A percentile compares a stretch with the other conserved stretches of the same genome.
phyloP scores from a whole-genome alignment of 164 flowering plant genomes.

The Houttuynia cordata region DNA sequence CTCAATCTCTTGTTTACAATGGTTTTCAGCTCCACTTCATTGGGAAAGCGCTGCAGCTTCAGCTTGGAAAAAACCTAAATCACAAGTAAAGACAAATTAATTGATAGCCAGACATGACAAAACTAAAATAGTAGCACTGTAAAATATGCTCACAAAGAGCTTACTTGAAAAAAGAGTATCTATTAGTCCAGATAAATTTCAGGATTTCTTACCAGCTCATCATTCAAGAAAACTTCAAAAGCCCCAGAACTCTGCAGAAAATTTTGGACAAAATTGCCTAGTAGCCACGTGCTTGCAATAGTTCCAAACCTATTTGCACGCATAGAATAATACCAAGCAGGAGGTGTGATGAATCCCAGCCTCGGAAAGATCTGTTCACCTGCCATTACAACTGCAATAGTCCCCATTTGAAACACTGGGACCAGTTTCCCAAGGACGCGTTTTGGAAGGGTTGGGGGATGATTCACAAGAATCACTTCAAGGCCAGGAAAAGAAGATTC shows the following conservation, averaged over 20 bases:
- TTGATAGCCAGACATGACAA: not conserved
- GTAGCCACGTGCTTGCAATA: slow-evolving; percentile 78
- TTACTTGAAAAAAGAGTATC: not conserved
- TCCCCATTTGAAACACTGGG: slow-evolving; percentile 65
- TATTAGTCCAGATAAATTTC: not conserved
- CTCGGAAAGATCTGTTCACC: slow-evolving; percentile 91
- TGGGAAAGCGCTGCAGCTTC: slow-evolving; percentile 58
- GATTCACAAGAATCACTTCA: slow-evolving; percentile 58
- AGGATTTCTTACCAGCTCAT: slow-evolving; percentile 40
- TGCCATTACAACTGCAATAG: slow-evolving; percentile 51
- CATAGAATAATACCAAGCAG: slow-evolving; percentile 69
- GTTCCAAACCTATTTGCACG: slow-evolving; percentile 85
- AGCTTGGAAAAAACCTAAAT: slow-evolving; percentile 73
- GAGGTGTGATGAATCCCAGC: slow-evolving; percentile 58
- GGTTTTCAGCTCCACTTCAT: slow-evolving; percentile 70
- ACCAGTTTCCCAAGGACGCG: slow-evolving; percentile 65
- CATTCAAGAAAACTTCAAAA: slow-evolving; percentile 71
- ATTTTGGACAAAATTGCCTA: slow-evolving; percentile 75
- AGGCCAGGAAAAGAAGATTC: slow-evolving; percentile 69
- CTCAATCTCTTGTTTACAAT: slow-evolving; percentile 33
- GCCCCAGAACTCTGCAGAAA: slow-evolving; percentile 89
- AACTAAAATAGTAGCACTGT: too few species aligned
- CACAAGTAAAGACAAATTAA: not conserved
- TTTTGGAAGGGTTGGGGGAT: slow-evolving; percentile 82
- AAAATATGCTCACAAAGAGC: not conserved